phyloP scores from a whole-genome alignment of 1,284 basidiomycete species.

The Melanopsichium pennsylvanicum region DNA sequence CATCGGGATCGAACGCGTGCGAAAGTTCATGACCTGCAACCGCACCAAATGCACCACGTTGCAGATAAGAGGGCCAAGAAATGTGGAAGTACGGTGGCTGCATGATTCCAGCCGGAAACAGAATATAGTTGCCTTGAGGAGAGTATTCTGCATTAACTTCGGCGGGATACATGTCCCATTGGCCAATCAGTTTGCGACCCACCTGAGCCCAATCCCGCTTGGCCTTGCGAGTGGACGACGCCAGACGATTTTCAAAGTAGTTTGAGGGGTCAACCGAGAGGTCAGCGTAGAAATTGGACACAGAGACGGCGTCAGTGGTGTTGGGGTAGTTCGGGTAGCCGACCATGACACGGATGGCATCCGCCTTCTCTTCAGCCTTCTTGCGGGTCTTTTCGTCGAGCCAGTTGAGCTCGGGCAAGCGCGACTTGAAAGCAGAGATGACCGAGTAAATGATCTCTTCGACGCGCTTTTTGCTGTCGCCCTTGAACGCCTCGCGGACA shows the following conservation, averaged over 20 bases:
- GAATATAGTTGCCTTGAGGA: constrained; percentile 73
- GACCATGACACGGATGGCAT: constrained; percentile 81
- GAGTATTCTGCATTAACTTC: constrained; percentile 66
- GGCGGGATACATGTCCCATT: constrained; percentile 89
- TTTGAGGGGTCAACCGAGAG: constrained; percentile 75
- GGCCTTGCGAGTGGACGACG: constrained; percentile 68
- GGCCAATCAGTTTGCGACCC: constrained; percentile 75
- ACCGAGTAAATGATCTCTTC: constrained; percentile 88
- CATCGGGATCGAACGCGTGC: constrained; percentile 93
- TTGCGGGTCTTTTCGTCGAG: constrained; percentile 85
- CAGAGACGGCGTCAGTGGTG: constrained; percentile 76
- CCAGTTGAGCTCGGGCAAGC: constrained; percentile 82
- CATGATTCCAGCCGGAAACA: constrained; percentile 94
- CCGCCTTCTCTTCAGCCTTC: constrained; percentile 86
- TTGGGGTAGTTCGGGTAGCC: constrained; percentile 88
- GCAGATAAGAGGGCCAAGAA: constrained; percentile 85
- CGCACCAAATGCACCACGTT: constrained; percentile 73
- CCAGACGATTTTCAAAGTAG: constrained; percentile 85
- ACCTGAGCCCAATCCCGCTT: constrained; percentile 76
- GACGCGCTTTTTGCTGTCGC: constrained; percentile 80
- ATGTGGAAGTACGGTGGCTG: constrained; percentile 89
- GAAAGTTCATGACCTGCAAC: constrained; percentile 67
- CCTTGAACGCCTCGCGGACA: constrained; percentile 84
- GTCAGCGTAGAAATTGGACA: constrained; percentile 77
- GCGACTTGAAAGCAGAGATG: constrained; percentile 82